Evolutionary conservation across 2,329 filamentous ascomycete genomes (phyloP), one percentile per base, ranked within the genome.

Genomic region (Microdochium bolleyi): DNA sequence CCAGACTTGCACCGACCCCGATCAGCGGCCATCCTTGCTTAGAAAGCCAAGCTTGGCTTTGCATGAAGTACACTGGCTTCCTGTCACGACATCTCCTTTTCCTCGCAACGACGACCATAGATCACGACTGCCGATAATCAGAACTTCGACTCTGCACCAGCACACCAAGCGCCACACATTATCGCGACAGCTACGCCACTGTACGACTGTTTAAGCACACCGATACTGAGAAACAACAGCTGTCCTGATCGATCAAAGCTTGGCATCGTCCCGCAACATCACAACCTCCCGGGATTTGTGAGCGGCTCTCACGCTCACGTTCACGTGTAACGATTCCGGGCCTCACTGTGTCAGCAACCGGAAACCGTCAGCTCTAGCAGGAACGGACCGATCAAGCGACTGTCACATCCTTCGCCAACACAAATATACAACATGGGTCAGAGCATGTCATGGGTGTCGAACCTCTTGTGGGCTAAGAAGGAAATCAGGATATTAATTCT

Each of bases 401-500:
- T 9, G 11, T 25, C 27, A 38, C 50, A 51, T 27, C 44, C 46
- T 30, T 30, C 22, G 14, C 52, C 49, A 41, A 51, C 41, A 27
- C 49, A 37, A 55, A 51, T 57, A 57, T 51, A 55, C 71, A 80
- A 70, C 54, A 86, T 86, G 83, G 83, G 83, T 64, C 75, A 79
- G 60, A 77, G 78, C 62, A 74, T 85, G 68, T 86, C 83, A 69
- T 85, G 83, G 82, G 75, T 90, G 63, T 88, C 87, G 51, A 73
- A 74, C 70, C 74, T 95, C 56, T 64, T 95, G 57, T 97, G 88
- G 85, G 76, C 88, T 44, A 97, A 97, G 79, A 99, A 97, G 76
- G 94, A 99, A 75, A 96, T 96, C 59, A 80, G 94, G 63, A 99
- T 99, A 73, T 73, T 99, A 70, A 96, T 96, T 61, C 74, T 96